Evolutionary conservation across 108 stramenopile species (phyloP), one percentile per base, ranked within the genome.

Genomic region (Fragilaria crotonensis): DNA sequence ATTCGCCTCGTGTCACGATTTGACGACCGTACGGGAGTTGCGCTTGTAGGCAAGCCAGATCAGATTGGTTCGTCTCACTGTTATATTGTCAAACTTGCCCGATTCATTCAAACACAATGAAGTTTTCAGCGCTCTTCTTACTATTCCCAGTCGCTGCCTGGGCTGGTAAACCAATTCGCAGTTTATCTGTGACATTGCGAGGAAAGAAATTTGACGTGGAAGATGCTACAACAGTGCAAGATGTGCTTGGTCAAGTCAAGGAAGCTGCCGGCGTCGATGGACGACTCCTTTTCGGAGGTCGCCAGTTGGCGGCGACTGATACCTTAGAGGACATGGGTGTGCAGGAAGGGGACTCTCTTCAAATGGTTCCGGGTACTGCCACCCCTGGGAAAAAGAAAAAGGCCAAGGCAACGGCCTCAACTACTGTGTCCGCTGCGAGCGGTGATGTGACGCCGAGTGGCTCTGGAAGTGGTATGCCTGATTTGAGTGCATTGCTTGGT

Each of bases 121-220:
- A n/a, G n/a, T n/a, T n/a, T n/a, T n/a, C n/a, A n/a, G n/a, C n/a
- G n/a, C n/a, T n/a, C n/a, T n/a, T n/a, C n/a, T n/a, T n/a, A n/a
- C n/a, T n/a, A n/a, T n/a, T n/a, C n/a, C n/a, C n/a, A n/a, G n/a
- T n/a, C n/a, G n/a, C n/a, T n/a, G n/a, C n/a, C n/a, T n/a, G n/a
- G n/a, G n/a, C n/a, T n/a, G n/a, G n/a, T n/a, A n/a, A n/a, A n/a
- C n/a, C n/a, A n/a, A 59, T 79, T 4, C 47, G 63, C 3, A 69
- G 67, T 54, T 45, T 83, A 20, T 62, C 71, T 22, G 76, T 83
- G 0, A 78, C 71, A 17, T 44, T 83, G 11, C 66, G 68, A 36
- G 81, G 81, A 17, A 83, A 76, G 47, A 83, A 83, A 45, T 83
- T 78, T 54, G 74, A 78, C 11, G 59, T 83, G 28, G 33, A 59